Percentiles rank a stretch among this genome's conserved stretches.
phyloP scores from a whole-genome alignment of 768 basidiomycete species.

The Boletus reticuloceps region DNA sequence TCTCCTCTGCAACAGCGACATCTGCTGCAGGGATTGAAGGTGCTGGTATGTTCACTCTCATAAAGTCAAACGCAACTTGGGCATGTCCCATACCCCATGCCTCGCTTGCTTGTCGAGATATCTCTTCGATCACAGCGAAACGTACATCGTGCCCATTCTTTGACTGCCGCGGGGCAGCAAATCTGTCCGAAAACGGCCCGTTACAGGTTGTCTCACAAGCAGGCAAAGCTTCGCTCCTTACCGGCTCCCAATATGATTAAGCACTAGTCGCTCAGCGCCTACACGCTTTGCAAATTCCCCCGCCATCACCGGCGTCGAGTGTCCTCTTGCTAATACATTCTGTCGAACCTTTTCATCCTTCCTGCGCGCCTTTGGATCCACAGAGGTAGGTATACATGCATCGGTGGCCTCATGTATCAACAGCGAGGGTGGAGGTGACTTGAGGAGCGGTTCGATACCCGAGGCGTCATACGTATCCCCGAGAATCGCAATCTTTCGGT shows the following conservation, averaged over 20 bases:
- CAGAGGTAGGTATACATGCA: conserved; percentile 55
- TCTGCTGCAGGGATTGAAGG: background rate
- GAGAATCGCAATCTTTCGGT: conserved; percentile 67
- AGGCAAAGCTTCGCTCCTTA: conserved; percentile 28
- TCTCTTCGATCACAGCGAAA: conserved; percentile 53
- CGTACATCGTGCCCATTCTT: conserved; percentile 32
- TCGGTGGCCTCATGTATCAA: conserved; percentile 88
- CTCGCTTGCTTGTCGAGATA: conserved; percentile 59
- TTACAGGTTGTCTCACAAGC: background rate
- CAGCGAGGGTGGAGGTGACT: conserved; percentile 51
- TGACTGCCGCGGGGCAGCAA: conserved; percentile 46
- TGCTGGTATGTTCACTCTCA: conserved; percentile 43
- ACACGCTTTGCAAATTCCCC: conserved; percentile 67
- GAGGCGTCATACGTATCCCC: conserved; percentile 76
- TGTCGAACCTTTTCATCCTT: conserved; percentile 40
- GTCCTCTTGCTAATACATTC: conserved; percentile 64
- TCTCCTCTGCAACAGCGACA: background rate
- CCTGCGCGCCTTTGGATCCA: conserved; percentile 49
- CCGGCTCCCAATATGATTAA: conserved; percentile 80
- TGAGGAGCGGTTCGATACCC: conserved; percentile 55
- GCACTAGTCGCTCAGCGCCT: conserved; percentile 56
- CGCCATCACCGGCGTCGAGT: conserved; percentile 78
- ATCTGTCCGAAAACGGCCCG: conserved; percentile 35
- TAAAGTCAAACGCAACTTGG: conserved; percentile 56
- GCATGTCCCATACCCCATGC: conserved; percentile 53